Base-by-base conservation (phyloP, 1,139 yeast genomes). In the Blastobotrys buckinghamii region DNA sequence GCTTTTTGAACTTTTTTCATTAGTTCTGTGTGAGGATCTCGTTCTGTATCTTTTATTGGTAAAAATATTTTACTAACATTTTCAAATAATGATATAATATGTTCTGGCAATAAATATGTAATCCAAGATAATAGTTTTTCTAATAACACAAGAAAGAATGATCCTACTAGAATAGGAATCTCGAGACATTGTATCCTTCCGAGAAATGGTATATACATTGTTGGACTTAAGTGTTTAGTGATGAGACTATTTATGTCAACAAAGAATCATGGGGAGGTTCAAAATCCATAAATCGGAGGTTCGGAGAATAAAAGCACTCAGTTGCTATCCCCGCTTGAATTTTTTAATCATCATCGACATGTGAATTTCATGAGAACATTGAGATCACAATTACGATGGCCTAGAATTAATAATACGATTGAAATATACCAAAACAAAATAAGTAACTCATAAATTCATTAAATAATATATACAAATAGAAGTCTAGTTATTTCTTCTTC, bases 101-200 rank as follows among this genome's bases (percentile, higher is more conserved):
- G 45, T 4, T 51, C 44, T 6, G 72, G 72, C 22, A 68, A 54
- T 6, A 67, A 48, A 22, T 58, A 42, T 1, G 71, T 65, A 33
- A 68, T 56, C 34, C 61, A 57, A 1, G 69, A 54, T 2, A 67
- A 53, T 6, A 66, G 26, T 7, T 58, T 53, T 53, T 68, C 72
- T 8, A 64, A 39, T 6, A 55, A 42, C 2, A 67, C 65, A 16
- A 68, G 59, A n/a, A 62, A 20, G 12, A 68, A 53, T 26, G 71
- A 67, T 15, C 65, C 48, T 20, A 56, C 32, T 27, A 66, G 55
- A 29, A 64, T 55, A 8, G 66, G 67, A 64, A 66, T 61, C 42
- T 64, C 67, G 47, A 58, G 48, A 13, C 59, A 56, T 43, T 59
- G 48, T 19, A 64, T 53, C 20, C 67, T 54, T 15, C 65, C 63